Percentiles rank a stretch among this genome's conserved stretches.
phyloP scores from a whole-genome alignment of 768 basidiomycete genomes.

The Lactifluus hygrophoroides region DNA sequence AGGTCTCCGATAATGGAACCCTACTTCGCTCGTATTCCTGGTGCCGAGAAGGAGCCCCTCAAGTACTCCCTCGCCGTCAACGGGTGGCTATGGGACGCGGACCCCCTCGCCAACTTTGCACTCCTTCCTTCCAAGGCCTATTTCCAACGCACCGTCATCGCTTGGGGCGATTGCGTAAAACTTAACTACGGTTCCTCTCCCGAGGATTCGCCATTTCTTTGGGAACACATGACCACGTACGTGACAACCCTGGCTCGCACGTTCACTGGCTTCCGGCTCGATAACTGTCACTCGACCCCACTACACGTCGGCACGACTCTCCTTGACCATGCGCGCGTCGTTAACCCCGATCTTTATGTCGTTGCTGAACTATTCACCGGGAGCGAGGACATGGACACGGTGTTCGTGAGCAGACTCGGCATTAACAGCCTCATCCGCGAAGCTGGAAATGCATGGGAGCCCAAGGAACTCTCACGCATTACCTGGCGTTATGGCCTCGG shows the following conservation, averaged over 20 bases:
- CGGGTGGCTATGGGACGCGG: slow-evolving; percentile 98
- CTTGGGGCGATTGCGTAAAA: slow-evolving; percentile 98
- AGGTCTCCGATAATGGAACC: slow-evolving; percentile 82
- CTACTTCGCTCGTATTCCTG: slow-evolving; percentile 81
- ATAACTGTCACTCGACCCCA: slow-evolving; percentile 98
- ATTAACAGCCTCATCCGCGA: slow-evolving; percentile 93
- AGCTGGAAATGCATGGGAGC: slow-evolving; percentile 84
- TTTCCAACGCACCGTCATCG: slow-evolving; percentile 91
- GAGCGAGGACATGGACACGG: slow-evolving; percentile 83
- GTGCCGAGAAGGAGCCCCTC: slow-evolving; percentile 38
- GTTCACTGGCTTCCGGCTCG: slow-evolving; percentile 96
- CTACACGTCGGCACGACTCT: slow-evolving; percentile 92
- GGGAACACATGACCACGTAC: slow-evolving; percentile 85
- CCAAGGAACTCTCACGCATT: slow-evolving; percentile 84
- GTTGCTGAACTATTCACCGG: slow-evolving; percentile 98
- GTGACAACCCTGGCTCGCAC: slow-evolving; percentile 68
- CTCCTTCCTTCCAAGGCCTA: slow-evolving; percentile 89
- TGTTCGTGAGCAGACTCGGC: slow-evolving; percentile 87
- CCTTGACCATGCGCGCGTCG: slow-evolving; percentile 83
- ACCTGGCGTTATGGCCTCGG: slow-evolving; percentile 86
- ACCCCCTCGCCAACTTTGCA: slow-evolving; percentile 93
- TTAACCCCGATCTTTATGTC: slow-evolving; percentile 90
- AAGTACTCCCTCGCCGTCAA: slow-evolving; percentile 89
- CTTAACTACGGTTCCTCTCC: slow-evolving; percentile 67
- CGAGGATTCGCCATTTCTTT: slow-evolving; percentile 62